Evolutionary conservation across 495 filamentous ascomycete species (phyloP).

Genomic region (Xylaria telfairii): DNA sequence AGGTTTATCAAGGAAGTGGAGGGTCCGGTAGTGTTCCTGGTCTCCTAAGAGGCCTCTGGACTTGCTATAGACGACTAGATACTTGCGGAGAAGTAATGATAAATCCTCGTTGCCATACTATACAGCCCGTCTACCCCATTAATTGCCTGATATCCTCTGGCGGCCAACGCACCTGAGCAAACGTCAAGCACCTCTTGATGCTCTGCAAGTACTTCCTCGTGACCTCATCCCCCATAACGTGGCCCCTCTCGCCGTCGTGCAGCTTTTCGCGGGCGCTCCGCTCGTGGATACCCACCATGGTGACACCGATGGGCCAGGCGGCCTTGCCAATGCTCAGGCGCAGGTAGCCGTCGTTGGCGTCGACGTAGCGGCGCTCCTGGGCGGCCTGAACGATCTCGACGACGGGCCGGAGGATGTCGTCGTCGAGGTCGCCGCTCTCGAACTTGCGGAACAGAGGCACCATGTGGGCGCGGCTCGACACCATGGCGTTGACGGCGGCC

Average conservation of each 20-base stretch:
- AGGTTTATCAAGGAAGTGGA: background rate
- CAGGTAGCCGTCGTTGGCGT: slow-evolving; percentile 95
- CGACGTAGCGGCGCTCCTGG: slow-evolving; percentile 89
- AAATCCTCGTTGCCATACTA: background rate
- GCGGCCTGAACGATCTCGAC: slow-evolving; percentile 93
- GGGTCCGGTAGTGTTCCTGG: background rate
- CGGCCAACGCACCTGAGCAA: slow-evolving; percentile 95
- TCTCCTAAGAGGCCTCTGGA: background rate
- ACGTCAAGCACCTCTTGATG: slow-evolving; percentile 95
- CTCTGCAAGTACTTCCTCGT: slow-evolving; percentile 96
- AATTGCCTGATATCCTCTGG: slow-evolving; percentile 91
- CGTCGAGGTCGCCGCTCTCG: slow-evolving; percentile 77
- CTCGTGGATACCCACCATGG: slow-evolving; percentile 99
- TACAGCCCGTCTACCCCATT: slow-evolving; percentile 75
- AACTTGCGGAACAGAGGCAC: slow-evolving; percentile 88
- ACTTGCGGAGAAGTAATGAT: slow-evolving; percentile 1
- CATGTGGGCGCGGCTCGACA: slow-evolving; percentile 83
- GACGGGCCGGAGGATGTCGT: slow-evolving; percentile 79
- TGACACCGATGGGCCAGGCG: slow-evolving; percentile 98
- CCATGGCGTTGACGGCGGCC: slow-evolving; percentile 77
- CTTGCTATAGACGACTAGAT: slow-evolving; percentile 11
- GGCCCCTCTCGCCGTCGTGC: slow-evolving; percentile 87
- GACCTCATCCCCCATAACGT: slow-evolving; percentile 95
- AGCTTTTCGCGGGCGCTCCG: slow-evolving; percentile 93
- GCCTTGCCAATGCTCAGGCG: slow-evolving; percentile 96